Base-by-base conservation (phyloP, 2,329 filamentous ascomycete species). In the Penicillium digitatum region DNA sequence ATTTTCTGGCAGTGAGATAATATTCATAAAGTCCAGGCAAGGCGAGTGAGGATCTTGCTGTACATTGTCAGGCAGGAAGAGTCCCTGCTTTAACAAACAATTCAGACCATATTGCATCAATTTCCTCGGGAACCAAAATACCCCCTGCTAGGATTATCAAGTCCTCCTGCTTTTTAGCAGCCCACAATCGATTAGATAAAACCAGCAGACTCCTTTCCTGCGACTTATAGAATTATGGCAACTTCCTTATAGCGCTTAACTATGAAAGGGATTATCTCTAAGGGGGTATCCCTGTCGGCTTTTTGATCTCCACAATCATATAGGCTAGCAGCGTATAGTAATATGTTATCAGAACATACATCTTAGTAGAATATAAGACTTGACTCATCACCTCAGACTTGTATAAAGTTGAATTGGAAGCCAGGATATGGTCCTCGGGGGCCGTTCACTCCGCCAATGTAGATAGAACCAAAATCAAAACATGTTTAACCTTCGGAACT, bases 161-260 rank as follows among this genome's bases (percentile, higher is more conserved):
- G 0, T 69, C 66, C 59, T 84, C 81, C 2, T 81, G 72, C 64
- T 83, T 83, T 16, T 83, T 72, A 0, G 81, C 81, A 0, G 81
- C 81, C 81, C 81, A 84, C 0, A 83, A 65, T 0, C 81, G 76
- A 51, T 83, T 83, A 80, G 34, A 84, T 78, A 57, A 83, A 79
- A 0, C 81, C 69, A 0, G 79, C 81, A 0, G 79, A 81, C 57
- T 82, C 76, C 46, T 76, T 78, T 7, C 71, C 61, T 0, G 79
- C 78, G 5, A 72, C 62, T 22, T 75, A 73, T 0, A 79, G 79
- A 3, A 70, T 62, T 31, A 75, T 73, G 0, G 73, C 79, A 3
- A 69, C 72, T n/a, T 76, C 74, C 20, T 63, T 61, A 3, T 73
- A 73, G 34, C 71, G 67, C 16, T 75, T 67, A 3, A 68, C 68